A percentile compares a stretch with the other conserved stretches of the same genome.
phyloP scores from a whole-genome alignment of 257 asterid genomes.

The Plantago major region DNA sequence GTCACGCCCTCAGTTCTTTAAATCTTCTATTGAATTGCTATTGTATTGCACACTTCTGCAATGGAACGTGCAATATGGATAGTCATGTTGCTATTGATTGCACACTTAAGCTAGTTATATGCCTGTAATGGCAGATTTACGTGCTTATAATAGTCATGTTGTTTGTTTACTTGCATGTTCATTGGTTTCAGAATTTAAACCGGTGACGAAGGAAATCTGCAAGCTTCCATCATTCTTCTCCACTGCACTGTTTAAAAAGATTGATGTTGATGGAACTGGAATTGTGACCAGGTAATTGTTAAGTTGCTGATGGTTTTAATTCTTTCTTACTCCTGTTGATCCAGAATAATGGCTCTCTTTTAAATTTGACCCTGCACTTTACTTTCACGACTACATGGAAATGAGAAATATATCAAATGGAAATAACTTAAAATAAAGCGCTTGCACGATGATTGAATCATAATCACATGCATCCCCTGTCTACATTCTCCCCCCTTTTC shows the following conservation, averaged over 20 bases:
- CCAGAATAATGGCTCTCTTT: not conserved
- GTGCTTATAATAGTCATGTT: not conserved
- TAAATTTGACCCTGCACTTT: not conserved
- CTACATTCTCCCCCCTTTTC: not conserved
- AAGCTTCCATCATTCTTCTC: slow-evolving; percentile 99
- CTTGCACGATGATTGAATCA: slow-evolving; percentile 7
- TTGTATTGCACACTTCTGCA: slow-evolving; percentile 15
- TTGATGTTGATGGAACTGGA: slow-evolving; percentile 68
- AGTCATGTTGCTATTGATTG: slow-evolving; percentile 7
- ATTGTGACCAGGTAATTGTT: slow-evolving; percentile 67
- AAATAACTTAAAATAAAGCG: slow-evolving; percentile 2
- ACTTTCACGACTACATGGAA: not conserved
- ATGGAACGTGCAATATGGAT: slow-evolving; percentile 16
- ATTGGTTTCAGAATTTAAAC: slow-evolving; percentile 76
- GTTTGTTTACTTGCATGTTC: slow-evolving; percentile 8
- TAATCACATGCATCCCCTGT: not conserved
- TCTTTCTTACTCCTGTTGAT: slow-evolving; percentile 6
- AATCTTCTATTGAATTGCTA: slow-evolving; percentile 16
- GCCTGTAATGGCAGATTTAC: slow-evolving; percentile 5
- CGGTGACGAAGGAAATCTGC: slow-evolving; percentile 89
- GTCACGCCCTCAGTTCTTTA: slow-evolving; percentile 11
- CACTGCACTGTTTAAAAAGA: slow-evolving; percentile 68
- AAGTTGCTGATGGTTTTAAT: not conserved
- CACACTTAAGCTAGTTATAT: slow-evolving; percentile 7
- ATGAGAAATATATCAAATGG: not conserved